Base-by-base conservation (phyloP, 352 stramenopile species). In the Phytophthora pisi region DNA sequence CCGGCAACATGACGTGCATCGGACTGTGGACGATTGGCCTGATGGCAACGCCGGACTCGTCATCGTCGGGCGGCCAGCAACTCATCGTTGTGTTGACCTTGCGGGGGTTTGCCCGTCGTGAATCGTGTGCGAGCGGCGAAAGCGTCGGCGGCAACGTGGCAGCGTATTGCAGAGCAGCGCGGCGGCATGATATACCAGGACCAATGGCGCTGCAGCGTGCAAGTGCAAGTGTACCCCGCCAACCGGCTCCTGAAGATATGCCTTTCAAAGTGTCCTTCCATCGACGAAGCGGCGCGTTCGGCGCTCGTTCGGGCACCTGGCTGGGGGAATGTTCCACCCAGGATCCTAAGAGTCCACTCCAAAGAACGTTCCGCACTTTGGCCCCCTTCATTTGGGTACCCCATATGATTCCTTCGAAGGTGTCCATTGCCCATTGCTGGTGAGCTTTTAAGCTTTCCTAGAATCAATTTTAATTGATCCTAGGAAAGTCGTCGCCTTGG, bases 261-360 rank as follows among this genome's bases (percentile, higher is more conserved):
- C 24, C 23, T 53, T 42, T 58, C 62, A 58, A 64, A 53, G 16
- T 51, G 53, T 40, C 60, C 52, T 67, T 63, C 45, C 53, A 46
- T 53, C 61, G 31, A 38, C 52, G 61, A 67, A 65, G 16, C 51
- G 43, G 9, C 50, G 47, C 49, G 62, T 69, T 70, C 63, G 36
- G 10, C 15, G 40, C 31, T 30, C 24, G 36, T 66, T 70, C 63
- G 30, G 20, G 26, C 55, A 1, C 28, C 28, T 31, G 28, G 28
- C 63, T 36, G 20, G 36, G 36, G 34, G 36, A 42, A n/a, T 6
- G 20, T 51, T 51, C 20, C 43, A 18, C 40, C 40, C 15, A 6
- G 26, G 26, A 28, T 28, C 5, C 26, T 5, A 8, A 30, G 26
- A 38, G 31, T 38, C 31, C 31, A 38, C 31, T 38, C 34, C 36